These are phyloP conservation scores for Solanum raphanifolium DNA, from an alignment of 257 asterid species.

Conservation along the genomic window DNA sequence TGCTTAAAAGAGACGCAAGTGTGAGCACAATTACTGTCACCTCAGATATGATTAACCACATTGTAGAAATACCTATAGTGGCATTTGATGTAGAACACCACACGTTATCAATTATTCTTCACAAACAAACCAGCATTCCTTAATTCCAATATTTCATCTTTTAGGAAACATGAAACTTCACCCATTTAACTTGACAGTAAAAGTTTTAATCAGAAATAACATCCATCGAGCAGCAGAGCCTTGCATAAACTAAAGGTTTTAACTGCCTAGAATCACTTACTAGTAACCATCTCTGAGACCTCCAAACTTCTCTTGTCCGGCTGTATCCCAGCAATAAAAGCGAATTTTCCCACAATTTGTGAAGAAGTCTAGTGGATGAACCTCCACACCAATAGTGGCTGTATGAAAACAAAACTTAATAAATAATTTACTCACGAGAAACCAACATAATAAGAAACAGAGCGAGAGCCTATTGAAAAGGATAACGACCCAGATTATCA, in stretches of 20 bases:
- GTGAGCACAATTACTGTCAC: not conserved
- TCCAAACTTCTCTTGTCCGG: slow-evolving; percentile 75
- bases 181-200: not conserved
- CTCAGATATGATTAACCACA: not conserved
- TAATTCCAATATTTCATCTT: not conserved
- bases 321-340: slow-evolving; percentile 81
- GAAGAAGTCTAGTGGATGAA: slow-evolving; percentile 71
- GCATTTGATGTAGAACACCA: not conserved
- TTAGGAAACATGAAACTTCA: not conserved
- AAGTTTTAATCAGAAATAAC: not conserved
- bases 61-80: not conserved
- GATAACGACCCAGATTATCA: not conserved
- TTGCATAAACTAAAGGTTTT: not conserved
- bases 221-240: not conserved
- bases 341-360: slow-evolving; percentile 72
- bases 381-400: slow-evolving; percentile 84
- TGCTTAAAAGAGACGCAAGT: not conserved
- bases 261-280: slow-evolving; percentile 26
- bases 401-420: not conserved
- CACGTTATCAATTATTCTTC: not conserved
- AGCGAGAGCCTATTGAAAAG: not conserved
- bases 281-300: slow-evolving; percentile 82
- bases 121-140: not conserved
- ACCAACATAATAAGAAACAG: not conserved
- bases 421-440: not conserved